A percentile compares a stretch with the other conserved stretches of the same genome.
Evolutionary conservation across 768 basidiomycete species (phyloP).

Genomic region (Phlebiopsis flavidoalba): DNA sequence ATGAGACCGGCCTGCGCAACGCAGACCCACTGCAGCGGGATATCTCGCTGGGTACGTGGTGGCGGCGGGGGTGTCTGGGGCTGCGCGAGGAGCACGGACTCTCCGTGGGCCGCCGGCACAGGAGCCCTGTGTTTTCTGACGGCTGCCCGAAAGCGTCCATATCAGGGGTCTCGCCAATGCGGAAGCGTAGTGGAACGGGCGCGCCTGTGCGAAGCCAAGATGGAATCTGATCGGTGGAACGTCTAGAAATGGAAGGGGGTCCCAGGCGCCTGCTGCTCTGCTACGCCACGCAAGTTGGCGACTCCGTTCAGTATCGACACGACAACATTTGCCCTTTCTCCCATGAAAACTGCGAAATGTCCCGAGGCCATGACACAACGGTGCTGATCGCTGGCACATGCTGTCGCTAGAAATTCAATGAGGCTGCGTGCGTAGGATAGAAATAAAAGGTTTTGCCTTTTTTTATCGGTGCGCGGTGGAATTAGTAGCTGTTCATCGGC

Average conservation of each 20-base stretch:
- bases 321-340: background rate
- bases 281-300: conserved; percentile 7
- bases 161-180: conserved; percentile 6
- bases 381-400: background rate
- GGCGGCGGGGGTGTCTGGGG: background rate
- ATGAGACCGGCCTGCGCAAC: background rate
- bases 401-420: background rate
- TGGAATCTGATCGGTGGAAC: conserved; percentile 9
- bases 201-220: background rate
- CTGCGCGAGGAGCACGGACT: background rate
- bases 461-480: background rate
- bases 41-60: background rate
- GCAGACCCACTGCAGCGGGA: background rate
- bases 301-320: conserved; percentile 3
- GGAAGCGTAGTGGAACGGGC: conserved; percentile 11
- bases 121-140: too few relatives aligned
- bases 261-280: background rate
- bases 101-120: background rate
- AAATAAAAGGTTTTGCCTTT: too few relatives aligned
- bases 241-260: conserved; percentile 2
- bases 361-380: background rate
- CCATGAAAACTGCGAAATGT: background rate
- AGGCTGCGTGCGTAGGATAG: background rate
- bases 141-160: conserved; percentile 1
- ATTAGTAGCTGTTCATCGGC: background rate